Conservation (phyloP, 2,329 filamentous ascomycete genomes). For the Sarocladium oryzae region DNA sequence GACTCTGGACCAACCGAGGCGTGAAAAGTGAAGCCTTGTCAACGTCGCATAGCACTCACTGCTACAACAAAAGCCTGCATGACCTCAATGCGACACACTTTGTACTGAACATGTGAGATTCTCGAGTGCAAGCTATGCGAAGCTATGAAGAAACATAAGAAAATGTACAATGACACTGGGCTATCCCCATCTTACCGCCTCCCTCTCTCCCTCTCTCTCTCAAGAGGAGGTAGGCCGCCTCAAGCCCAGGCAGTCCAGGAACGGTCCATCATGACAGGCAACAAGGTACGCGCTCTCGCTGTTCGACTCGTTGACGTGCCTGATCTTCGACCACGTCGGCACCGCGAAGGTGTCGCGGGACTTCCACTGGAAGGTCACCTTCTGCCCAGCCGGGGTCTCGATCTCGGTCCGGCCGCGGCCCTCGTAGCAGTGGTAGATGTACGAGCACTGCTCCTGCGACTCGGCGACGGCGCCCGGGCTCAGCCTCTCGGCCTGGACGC, state of each 20-base stretch:
- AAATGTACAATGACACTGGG: too few relatives aligned
- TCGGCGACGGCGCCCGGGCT: constrained; percentile 25
- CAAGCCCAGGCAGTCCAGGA: constrained; percentile 24
- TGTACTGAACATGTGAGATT: too few relatives aligned
- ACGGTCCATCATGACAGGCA: constrained; percentile 26
- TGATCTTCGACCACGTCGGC: constrained; percentile 43
- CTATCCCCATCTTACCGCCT: too few relatives aligned
- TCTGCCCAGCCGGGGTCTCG: constrained; percentile 22
- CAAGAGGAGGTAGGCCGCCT: constrained; percentile 9
- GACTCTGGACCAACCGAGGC: too few relatives aligned
- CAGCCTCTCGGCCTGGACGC: constrained; percentile 42
- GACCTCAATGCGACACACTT: too few relatives aligned
- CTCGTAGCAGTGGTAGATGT: constrained; percentile 45
- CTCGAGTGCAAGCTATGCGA: too few relatives aligned
- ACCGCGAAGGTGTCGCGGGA: constrained; percentile 46
- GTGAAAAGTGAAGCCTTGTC: too few relatives aligned
- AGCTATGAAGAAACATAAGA: too few relatives aligned
- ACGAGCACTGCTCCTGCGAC: constrained; percentile 40
- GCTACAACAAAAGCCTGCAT: too few relatives aligned
- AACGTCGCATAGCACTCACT: too few relatives aligned
- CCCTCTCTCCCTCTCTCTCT: background rate
- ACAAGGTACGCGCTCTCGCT: constrained; percentile 26
- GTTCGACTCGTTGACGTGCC: constrained; percentile 32
- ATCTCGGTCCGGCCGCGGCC: constrained; percentile 38
- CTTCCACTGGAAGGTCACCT: constrained; percentile 34